Percentiles rank a stretch among this genome's conserved stretches.
Conservation (phyloP, 2,329 filamentous ascomycete genomes). For the Pseudogymnoascus sp. region DNA sequence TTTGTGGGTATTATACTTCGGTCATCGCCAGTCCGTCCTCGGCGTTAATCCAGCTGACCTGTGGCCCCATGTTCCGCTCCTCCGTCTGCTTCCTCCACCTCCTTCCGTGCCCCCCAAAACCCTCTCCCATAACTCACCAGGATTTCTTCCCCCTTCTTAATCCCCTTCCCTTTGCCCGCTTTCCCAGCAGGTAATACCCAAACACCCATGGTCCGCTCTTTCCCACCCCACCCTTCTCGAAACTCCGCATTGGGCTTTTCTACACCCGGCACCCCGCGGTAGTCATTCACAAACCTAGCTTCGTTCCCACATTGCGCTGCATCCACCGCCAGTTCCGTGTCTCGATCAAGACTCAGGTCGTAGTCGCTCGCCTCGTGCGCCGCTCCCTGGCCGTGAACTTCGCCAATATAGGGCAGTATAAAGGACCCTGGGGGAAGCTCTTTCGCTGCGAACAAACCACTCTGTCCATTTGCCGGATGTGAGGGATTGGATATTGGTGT, state of each 20-base stretch:
- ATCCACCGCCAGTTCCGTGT: conserved; percentile 50
- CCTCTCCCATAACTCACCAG: conserved; percentile 60
- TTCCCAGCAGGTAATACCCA: conserved; percentile 44
- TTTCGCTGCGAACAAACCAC: conserved; percentile 51
- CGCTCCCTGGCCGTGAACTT: conserved; percentile 38
- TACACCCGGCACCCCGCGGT: conserved; percentile 43
- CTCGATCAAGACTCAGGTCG: conserved; percentile 55
- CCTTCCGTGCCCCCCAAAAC: conserved; percentile 49
- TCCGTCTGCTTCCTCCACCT: conserved; percentile 21
- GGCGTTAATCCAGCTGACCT: neutral
- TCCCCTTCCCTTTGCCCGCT: conserved; percentile 30
- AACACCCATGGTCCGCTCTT: conserved; percentile 48
- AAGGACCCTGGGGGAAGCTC: conserved; percentile 46
- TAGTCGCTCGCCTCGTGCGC: conserved; percentile 47
- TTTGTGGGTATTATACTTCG: neutral
- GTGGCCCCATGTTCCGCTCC: conserved; percentile 7
- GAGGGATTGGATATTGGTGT: conserved; percentile 39
- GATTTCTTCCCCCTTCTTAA: conserved; percentile 55
- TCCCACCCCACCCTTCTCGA: conserved; percentile 47
- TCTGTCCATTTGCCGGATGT: conserved; percentile 52
- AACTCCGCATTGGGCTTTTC: conserved; percentile 50
- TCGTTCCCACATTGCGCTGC: conserved; percentile 52
- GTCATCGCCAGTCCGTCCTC: neutral
- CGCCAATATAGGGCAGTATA: conserved; percentile 54
- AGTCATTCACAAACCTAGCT: conserved; percentile 60